Evolutionary conservation across 495 filamentous ascomycete genomes (phyloP).

Genomic region (Podospora australis): DNA sequence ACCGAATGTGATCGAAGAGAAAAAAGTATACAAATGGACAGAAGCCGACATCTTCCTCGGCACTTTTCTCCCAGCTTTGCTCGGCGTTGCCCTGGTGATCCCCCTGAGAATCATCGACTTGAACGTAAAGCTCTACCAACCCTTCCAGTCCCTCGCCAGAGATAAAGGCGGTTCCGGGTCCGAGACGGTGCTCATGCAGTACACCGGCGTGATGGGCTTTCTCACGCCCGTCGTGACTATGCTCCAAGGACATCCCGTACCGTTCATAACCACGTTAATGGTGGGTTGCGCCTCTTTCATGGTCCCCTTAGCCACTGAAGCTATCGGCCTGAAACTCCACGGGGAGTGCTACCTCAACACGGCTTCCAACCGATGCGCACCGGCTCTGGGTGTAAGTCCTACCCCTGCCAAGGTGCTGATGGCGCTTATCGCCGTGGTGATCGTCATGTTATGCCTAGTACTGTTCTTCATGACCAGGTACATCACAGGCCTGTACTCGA

Average conservation of each 20-base stretch:
- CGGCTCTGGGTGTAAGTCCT: conserved; percentile 24
- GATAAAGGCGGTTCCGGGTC: conserved; percentile 12
- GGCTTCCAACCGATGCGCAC: conserved; percentile 21
- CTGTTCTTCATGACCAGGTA: conserved; percentile 16
- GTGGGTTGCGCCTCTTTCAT: conserved; percentile 22
- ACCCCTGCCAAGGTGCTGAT: conserved; percentile 21
- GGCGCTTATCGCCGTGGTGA: conserved; percentile 20
- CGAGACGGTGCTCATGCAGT: conserved; percentile 24
- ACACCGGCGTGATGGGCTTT: conserved; percentile 22
- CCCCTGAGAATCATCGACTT: conserved; percentile 31
- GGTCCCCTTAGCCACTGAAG: conserved; percentile 30
- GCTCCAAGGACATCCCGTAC: conserved; percentile 22
- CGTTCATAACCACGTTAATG: conserved; percentile 26
- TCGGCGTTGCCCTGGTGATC: conserved; percentile 26
- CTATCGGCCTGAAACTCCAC: conserved; percentile 31
- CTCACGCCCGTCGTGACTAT: conserved; percentile 19
- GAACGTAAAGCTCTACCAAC: conserved; percentile 34
- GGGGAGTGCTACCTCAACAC: conserved; percentile 23
- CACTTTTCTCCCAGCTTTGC: conserved; percentile 29
- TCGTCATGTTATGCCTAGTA: conserved; percentile 19
- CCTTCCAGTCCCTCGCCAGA: conserved; percentile 27
- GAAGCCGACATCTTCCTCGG: conserved; percentile 28
- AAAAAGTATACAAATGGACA: conserved; percentile 18
- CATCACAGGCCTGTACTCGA: conserved; percentile 24
- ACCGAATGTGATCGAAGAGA: conserved; percentile 12